Base-by-base conservation (phyloP, 2,329 filamentous ascomycete species). In the Aspergillus alliaceus region DNA sequence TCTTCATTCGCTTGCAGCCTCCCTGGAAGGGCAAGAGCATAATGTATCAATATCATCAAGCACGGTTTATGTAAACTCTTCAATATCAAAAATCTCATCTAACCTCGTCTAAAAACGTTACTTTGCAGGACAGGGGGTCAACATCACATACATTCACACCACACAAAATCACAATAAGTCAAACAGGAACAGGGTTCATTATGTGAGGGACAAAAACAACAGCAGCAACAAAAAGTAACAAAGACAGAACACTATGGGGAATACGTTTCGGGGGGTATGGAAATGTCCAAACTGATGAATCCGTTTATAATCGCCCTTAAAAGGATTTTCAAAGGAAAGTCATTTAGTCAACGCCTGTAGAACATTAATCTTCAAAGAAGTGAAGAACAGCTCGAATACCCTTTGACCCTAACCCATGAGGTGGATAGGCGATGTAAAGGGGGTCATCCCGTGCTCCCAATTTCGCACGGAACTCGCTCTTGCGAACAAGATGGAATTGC, bases 391-490 rank as follows among this genome's bases (percentile, higher is more conserved):
- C 91, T 72, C 90, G 86, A 60, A 92, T 86, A 42, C 92, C 93
- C 60, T 87, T 85, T 46, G 93, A 86, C 1, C 91, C 91, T 27
- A 97, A 82, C 7, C 93, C 92, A 69, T 92, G 88, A 57, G 89
- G 87, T 39, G 93, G 93, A 75, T 96, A 97, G 70, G 90, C 92
- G 64, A 97, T 91, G 75, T 91, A 97, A 27, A 93, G 86, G 48
- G 90, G 86, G 69, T 96, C 92, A 59, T 93, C 91, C 57, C 86
- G 80, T 4, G 90, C 90, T 53, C 93, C 93, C 72, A 97, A 86
- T 82, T 97, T 97, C 78, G 90, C 89, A 59, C 93, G 82, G 79
- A 97, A 97, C 72, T 93, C 91, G 53, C 86, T 88, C 84, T 96
- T 96, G 70, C 89, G 86, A 46, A 88, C 89, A 62, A 96, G 81